Percentiles rank a stretch among this genome's conserved stretches.
These are phyloP conservation scores for Starmerella bombi DNA, from an alignment of 805 yeast genomes.

Conservation along the genomic window DNA sequence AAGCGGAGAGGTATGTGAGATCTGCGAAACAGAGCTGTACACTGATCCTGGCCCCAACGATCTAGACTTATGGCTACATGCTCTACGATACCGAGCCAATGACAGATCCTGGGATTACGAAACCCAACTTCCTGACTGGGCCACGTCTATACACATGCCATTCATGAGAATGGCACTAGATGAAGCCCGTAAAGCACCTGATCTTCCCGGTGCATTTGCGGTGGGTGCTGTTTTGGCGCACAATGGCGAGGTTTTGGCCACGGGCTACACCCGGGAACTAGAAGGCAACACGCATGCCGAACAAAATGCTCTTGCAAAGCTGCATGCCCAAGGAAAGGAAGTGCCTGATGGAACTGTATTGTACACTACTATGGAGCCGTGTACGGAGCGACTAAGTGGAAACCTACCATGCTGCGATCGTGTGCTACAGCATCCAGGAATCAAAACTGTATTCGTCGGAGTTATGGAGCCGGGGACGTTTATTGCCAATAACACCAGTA, in stretches of 20 bases:
- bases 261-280: constrained; percentile 82
- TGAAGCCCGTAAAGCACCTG: constrained; percentile 69
- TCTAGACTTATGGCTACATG: constrained; percentile 81
- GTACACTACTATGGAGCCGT: constrained; percentile 97
- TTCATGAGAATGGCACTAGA: constrained; percentile 66
- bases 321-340: constrained; percentile 26
- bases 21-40: constrained; percentile 58
- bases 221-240: constrained; percentile 83
- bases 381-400: constrained; percentile 79
- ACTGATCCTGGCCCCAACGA: constrained; percentile 86
- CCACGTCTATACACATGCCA: constrained; percentile 40
- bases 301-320: constrained; percentile 77
- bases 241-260: constrained; percentile 49
- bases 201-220: constrained; percentile 73
- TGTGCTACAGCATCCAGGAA: constrained; percentile 39
- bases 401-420: constrained; percentile 80
- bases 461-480: constrained; percentile 83
- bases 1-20: constrained; percentile 44
- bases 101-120: constrained; percentile 50
- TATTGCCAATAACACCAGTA: constrained; percentile 63
- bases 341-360: constrained; percentile 68
- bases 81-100: constrained; percentile 52
- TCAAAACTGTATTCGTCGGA: constrained; percentile 77
- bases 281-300: constrained; percentile 97
- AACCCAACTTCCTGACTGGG: constrained; percentile 78